A percentile compares a stretch with the other conserved stretches of the same genome.
phyloP scores from a whole-genome alignment of 176 grass and related monocot species.

The Pharus latifolius region DNA sequence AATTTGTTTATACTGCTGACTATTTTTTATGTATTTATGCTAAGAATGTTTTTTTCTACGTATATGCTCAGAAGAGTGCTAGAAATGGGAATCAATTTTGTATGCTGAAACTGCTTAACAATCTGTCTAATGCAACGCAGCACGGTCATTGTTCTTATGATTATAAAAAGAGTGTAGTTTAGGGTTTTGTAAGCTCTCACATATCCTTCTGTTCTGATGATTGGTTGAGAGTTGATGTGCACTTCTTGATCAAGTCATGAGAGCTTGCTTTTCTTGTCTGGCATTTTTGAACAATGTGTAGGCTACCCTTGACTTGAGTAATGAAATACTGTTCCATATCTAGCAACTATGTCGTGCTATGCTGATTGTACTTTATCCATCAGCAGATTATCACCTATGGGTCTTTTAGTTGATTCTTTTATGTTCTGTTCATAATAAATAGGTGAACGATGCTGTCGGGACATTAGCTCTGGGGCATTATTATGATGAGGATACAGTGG shows the following conservation, averaged over 20 bases:
- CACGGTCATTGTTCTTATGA: no score
- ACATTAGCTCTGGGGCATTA: conserved; percentile 82
- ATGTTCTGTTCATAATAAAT: conserved; percentile 10
- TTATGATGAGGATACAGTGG: conserved; percentile 76
- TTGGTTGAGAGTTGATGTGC: background rate
- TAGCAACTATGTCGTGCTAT: no score
- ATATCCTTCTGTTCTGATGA: background rate
- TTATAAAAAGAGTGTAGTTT: background rate
- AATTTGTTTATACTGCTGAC: background rate
- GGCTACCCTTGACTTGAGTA: no score
- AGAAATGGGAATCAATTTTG: background rate
- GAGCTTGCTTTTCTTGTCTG: background rate
- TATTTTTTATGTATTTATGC: background rate
- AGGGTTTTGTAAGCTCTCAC: background rate
- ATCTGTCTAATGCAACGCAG: no score
- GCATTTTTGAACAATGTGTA: no score
- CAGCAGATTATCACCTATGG: background rate
- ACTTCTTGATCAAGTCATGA: background rate
- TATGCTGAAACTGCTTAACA: no score
- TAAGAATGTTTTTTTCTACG: background rate
- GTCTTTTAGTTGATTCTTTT: background rate
- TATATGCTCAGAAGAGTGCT: background rate
- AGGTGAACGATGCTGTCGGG: conserved; percentile 94
- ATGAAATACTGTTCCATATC: no score
- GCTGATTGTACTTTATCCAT: background rate